These are phyloP conservation scores for Panus rudis DNA, from an alignment of 768 basidiomycete species.

Conservation along the genomic window DNA sequence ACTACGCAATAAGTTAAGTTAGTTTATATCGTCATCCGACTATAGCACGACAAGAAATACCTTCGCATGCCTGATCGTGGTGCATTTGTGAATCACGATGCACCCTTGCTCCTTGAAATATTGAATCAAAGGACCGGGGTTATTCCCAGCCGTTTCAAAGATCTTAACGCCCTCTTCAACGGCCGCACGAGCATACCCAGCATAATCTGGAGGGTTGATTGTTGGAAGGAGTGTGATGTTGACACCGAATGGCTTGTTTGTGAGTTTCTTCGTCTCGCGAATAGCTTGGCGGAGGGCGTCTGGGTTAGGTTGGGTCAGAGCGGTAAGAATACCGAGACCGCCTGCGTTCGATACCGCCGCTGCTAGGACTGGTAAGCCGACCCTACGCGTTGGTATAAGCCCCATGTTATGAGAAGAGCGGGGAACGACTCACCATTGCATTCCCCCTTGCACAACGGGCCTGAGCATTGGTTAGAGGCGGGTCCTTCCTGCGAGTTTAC, in stretches of 20 bases:
- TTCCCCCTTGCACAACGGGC: constrained; percentile 81
- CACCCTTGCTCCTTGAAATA: constrained; percentile 76
- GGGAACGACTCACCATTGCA: constrained; percentile 64
- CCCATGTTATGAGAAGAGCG: background rate
- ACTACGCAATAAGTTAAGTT: constrained; percentile 26
- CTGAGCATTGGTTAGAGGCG: constrained; percentile 26
- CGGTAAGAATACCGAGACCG: constrained; percentile 78
- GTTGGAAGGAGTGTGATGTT: constrained; percentile 84
- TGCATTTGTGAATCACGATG: constrained; percentile 87
- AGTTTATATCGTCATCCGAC: background rate
- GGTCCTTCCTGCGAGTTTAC: background rate
- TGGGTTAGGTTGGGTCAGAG: constrained; percentile 81
- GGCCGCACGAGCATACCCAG: constrained; percentile 72
- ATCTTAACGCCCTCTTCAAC: constrained; percentile 84
- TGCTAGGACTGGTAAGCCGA: constrained; percentile 67
- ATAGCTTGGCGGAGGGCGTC: constrained; percentile 77
- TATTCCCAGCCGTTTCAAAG: constrained; percentile 92
- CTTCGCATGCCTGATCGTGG: constrained; percentile 80
- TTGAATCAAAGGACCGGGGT: constrained; percentile 71
- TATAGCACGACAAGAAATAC: constrained; percentile 24
- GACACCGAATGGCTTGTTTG: constrained; percentile 74
- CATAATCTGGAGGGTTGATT: constrained; percentile 89
- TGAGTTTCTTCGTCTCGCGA: constrained; percentile 62
- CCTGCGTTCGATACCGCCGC: constrained; percentile 81
- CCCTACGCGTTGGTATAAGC: constrained; percentile 38